phyloP scores from a whole-genome alignment of 1,284 basidiomycete species.

The Fomitopsis palustris region DNA sequence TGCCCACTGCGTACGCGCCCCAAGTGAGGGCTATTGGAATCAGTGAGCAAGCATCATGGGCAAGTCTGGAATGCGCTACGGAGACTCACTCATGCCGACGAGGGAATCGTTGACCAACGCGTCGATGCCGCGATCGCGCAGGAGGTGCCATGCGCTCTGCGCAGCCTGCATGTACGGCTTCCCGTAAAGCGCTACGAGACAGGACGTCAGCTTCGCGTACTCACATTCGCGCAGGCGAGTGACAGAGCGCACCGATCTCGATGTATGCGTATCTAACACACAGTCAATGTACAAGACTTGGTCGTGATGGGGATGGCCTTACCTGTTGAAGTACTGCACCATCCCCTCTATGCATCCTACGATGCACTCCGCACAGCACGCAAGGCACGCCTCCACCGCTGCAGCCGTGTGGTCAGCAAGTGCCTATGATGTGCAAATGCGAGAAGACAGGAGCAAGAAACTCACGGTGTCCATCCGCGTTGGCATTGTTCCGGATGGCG shows the following conservation, averaged over 20 bases:
- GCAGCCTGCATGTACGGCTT: conserved; percentile 86
- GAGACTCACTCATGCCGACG: conserved; percentile 68
- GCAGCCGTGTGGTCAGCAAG: no score
- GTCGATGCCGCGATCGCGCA: conserved; percentile 84
- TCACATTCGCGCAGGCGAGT: no score
- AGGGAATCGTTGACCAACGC: conserved; percentile 85
- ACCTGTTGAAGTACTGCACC: conserved; percentile 84
- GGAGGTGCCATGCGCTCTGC: conserved; percentile 86
- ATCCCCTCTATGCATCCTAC: conserved; percentile 68
- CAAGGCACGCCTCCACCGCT: conserved; percentile 72
- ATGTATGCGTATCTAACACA: conserved; percentile 70
- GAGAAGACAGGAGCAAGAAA: background rate
- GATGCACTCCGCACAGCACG: conserved; percentile 81
- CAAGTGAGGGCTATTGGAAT: conserved; percentile 51
- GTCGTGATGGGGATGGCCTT: conserved; percentile 22
- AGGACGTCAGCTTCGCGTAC: background rate
- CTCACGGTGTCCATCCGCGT: conserved; percentile 72
- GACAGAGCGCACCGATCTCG: conserved; percentile 61
- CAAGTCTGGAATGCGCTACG: conserved; percentile 42
- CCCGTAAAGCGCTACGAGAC: conserved; percentile 69
- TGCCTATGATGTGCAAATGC: background rate
- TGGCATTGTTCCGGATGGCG: conserved; percentile 64
- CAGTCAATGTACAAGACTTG: background rate
- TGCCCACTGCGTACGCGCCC: conserved; percentile 78
- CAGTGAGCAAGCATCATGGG: background rate